Percentiles rank a stretch among this genome's conserved stretches.
These are phyloP conservation scores for Hypoxylon intermedium DNA, from an alignment of 495 filamentous ascomycete genomes.

Conservation along the genomic window DNA sequence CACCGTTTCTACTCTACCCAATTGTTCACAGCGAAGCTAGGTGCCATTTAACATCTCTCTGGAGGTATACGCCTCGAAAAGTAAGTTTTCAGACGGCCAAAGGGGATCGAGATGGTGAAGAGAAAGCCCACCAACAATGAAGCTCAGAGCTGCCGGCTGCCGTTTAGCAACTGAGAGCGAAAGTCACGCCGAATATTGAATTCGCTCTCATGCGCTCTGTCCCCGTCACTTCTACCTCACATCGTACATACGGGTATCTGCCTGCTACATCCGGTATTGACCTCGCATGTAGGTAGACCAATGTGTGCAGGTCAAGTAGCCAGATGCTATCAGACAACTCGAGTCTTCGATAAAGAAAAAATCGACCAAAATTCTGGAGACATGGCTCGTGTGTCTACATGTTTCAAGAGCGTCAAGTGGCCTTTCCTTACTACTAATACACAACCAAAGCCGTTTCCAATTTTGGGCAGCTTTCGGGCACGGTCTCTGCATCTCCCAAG, in stretches of 20 bases:
- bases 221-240: not conserved
- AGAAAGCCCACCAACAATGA: constrained; percentile 7
- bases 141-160: constrained; percentile 11
- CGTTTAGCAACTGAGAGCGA: not conserved
- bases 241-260: constrained; percentile 19
- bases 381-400: constrained; percentile 17
- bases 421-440: constrained; percentile 8
- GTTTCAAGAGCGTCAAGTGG: constrained; percentile 7
- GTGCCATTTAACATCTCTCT: constrained; percentile 10
- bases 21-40: too few relatives aligned
- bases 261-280: constrained; percentile 16
- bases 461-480: constrained; percentile 26
- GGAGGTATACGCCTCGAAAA: constrained; percentile 8
- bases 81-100: constrained; percentile 6
- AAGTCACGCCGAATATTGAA: not conserved
- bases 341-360: constrained; percentile 9
- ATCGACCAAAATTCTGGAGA: constrained; percentile 5
- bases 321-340: not conserved
- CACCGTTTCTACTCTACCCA: not conserved
- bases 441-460: not conserved
- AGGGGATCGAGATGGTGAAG: not conserved
- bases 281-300: constrained; percentile 12
- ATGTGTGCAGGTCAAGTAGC: constrained; percentile 7
- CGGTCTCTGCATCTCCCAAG: constrained; percentile 19
- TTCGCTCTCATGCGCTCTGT: constrained; percentile 9